Base-by-base conservation (phyloP, 73 alveolate genomes). In the Tetrahymena borealis region DNA sequence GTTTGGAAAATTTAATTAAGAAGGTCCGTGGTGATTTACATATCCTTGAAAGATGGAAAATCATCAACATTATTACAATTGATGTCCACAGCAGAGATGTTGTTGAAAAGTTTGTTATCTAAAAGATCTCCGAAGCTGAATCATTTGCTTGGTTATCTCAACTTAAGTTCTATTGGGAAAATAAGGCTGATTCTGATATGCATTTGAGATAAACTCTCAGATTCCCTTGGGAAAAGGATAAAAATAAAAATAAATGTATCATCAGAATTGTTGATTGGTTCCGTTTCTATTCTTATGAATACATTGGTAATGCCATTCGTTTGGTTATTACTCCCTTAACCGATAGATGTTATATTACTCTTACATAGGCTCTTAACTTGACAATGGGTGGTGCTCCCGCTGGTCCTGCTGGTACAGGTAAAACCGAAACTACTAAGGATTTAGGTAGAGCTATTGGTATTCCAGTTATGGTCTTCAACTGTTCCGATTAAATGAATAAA, bases 381-480 rank as follows among this genome's bases (percentile, higher is more conserved):
- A 97, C 99, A 20, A 95, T 99, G 97, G 99, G 99, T 79, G 99
- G 99, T 32, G 99, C 99, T 13, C 99, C 99, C 11, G 99, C 99
- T 77, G 99, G 99, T 18, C 99, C 99, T 32, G 99, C 99, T 43
- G 99, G 99, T 91, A 98, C 99, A 20, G 99, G 99, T 39, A 98
- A 98, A 94, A 98, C 99, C 31, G 99, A 98, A 95, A 97, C 99
- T n/a, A 97, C 98, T 28, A 96, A 96, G 91, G 99, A 97, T 91
- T 94, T 99, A 32, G 99, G 99, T 7, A 98, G 99, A 95, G 99
- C 99, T 33, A 96, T 99, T 85, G 99, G 99, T 85, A 95, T 99
- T 40, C 98, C 98, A 39, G 99, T 99, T 91, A 98, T 99, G 96
- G 99, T 99, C 94, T 97, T 98, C 95, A 99, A 99, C 94, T 99